phyloP scores from a whole-genome alignment of 768 basidiomycete species.

The Lepiota brunneoincarnata region DNA sequence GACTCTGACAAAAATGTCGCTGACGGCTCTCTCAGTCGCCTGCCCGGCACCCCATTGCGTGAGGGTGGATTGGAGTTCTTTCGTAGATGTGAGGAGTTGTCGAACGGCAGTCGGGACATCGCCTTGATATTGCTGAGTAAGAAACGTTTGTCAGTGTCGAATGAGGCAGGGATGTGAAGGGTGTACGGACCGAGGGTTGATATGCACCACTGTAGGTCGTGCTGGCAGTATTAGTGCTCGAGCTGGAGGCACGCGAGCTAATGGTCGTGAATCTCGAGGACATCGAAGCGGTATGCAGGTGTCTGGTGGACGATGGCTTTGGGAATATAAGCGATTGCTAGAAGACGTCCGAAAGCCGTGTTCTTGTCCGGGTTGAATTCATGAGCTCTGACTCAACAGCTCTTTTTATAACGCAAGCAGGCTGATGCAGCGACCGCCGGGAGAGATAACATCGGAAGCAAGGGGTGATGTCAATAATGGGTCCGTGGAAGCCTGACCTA shows the following conservation, averaged over 20 bases:
- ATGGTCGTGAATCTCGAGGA: neutral
- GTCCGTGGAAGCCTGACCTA: constrained; percentile 1
- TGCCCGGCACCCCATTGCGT: constrained; percentile 62
- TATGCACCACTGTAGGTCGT: neutral
- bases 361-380: neutral
- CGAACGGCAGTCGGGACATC: constrained; percentile 65
- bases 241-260: neutral
- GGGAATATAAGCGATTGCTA: neutral
- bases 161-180: too few relatives aligned
- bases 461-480: constrained; percentile 10
- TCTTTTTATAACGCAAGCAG: constrained; percentile 11
- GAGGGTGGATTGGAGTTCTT: constrained; percentile 72
- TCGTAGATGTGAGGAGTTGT: constrained; percentile 77
- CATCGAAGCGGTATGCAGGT: neutral
- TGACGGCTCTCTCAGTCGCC: constrained; percentile 70
- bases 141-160: constrained; percentile 9
- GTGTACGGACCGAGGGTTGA: neutral
- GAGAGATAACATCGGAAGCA: constrained; percentile 9
- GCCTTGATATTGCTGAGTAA: constrained; percentile 23
- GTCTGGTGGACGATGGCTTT: neutral
- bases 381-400: neutral
- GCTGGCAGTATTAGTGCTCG: neutral
- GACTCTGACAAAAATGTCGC: constrained; percentile 85
- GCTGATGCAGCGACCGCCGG: neutral
- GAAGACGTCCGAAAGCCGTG: neutral